Percentiles rank a stretch among this genome's conserved stretches.
phyloP scores from a whole-genome alignment of 1,139 yeast genomes.

The Wickerhamiella pararugosa region DNA sequence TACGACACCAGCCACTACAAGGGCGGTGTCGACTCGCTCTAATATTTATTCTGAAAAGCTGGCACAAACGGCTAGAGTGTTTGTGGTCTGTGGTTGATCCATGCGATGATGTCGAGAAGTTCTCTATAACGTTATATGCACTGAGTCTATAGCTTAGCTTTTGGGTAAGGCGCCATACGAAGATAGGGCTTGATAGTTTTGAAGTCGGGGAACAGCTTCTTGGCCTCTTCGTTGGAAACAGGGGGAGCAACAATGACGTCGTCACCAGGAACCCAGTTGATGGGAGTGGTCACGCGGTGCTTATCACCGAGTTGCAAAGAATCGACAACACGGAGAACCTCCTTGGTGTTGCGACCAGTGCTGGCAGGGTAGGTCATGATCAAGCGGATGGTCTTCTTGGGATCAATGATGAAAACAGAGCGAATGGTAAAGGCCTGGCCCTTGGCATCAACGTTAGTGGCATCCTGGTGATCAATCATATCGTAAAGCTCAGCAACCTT shows the following conservation, averaged over 20 bases:
- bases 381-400: slow-evolving; percentile 68
- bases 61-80: too few relatives aligned
- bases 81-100: too few relatives aligned
- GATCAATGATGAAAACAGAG: slow-evolving; percentile 80
- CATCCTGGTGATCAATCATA: slow-evolving; percentile 83
- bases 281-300: slow-evolving; percentile 73
- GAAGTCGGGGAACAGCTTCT: slow-evolving; percentile 67
- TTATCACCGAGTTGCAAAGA: slow-evolving; percentile 71
- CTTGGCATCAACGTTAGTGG: slow-evolving; percentile 52
- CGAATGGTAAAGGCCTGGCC: slow-evolving; percentile 62
- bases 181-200: slow-evolving; percentile 72
- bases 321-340: slow-evolving; percentile 74
- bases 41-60: not conserved
- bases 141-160: slow-evolving; percentile 1
- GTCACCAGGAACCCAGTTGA: slow-evolving; percentile 55
- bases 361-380: slow-evolving; percentile 80
- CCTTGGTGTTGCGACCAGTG: slow-evolving; percentile 80
- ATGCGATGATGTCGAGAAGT: too few relatives aligned
- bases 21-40: slow-evolving; percentile 17
- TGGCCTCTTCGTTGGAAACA: slow-evolving; percentile 66
- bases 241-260: slow-evolving; percentile 85
- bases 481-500: slow-evolving; percentile 73
- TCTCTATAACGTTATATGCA: too few relatives aligned
- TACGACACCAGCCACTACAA: slow-evolving; percentile 21
- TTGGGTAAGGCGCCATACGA: slow-evolving; percentile 30